phyloP scores from a whole-genome alignment of 1,284 basidiomycete species.

The Ustilago curta region DNA sequence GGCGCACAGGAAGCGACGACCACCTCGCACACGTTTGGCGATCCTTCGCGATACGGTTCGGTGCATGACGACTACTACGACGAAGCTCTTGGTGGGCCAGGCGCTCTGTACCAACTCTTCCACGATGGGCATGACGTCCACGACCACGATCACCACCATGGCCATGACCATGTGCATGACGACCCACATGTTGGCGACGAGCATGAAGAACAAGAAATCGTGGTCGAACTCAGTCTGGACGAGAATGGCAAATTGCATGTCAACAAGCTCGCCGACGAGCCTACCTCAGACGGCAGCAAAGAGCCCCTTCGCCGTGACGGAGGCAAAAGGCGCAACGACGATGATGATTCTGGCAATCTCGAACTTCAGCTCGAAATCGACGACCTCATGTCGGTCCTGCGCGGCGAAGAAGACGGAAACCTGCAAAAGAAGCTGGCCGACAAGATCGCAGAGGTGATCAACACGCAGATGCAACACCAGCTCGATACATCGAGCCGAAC shows the following conservation, averaged over 20 bases:
- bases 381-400: constrained; percentile 31
- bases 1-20: constrained; percentile 1
- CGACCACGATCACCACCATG: constrained; percentile 7
- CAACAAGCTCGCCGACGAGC: constrained; percentile 8
- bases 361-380: constrained; percentile 34
- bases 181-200: neutral
- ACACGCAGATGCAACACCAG: constrained; percentile 15
- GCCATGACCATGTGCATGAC: neutral
- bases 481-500: neutral
- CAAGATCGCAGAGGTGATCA: constrained; percentile 29
- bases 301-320: constrained; percentile 11
- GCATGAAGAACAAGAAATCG: constrained; percentile 18
- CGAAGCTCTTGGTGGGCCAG: constrained; percentile 37
- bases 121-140: constrained; percentile 10
- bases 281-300: neutral
- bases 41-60: constrained; percentile 43
- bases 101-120: constrained; percentile 20
- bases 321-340: constrained; percentile 34
- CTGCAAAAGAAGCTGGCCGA: constrained; percentile 36
- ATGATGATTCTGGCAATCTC: constrained; percentile 6
- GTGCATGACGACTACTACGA: constrained; percentile 52
- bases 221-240: constrained; percentile 29
- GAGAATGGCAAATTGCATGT: constrained; percentile 28
- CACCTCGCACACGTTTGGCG: constrained; percentile 47
- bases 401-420: constrained; percentile 15